A percentile compares a stretch with the other conserved stretches of the same genome.
Evolutionary conservation across 345 rosid species (phyloP).

Genomic region (Linum trigynum): DNA sequence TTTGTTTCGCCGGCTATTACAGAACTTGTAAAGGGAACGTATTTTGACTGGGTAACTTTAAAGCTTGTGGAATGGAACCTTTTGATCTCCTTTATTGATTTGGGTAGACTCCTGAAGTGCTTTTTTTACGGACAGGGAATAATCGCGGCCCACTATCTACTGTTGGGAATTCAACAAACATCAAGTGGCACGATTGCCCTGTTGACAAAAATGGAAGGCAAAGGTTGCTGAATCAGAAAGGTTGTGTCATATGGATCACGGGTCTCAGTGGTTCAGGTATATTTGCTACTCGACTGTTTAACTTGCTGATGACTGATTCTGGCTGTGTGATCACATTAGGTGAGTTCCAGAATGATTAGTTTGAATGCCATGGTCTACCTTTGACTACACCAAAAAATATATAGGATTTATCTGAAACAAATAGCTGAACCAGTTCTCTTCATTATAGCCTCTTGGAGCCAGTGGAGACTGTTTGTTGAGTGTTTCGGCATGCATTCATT

Average conservation of each 20-base stretch:
- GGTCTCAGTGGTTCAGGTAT: constrained; percentile 27
- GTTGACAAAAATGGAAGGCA: constrained; percentile 17
- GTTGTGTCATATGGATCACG: constrained; percentile 26
- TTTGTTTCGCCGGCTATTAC: too few relatives aligned
- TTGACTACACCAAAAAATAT: too few relatives aligned
- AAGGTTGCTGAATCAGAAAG: constrained; percentile 19
- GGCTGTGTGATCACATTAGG: too few relatives aligned
- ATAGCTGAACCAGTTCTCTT: too few relatives aligned
- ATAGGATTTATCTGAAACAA: too few relatives aligned
- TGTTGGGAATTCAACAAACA: constrained; percentile 21
- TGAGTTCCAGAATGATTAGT: too few relatives aligned
- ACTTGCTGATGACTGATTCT: not conserved
- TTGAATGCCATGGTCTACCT: too few relatives aligned
- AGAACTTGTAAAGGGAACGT: not conserved
- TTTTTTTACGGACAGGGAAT: constrained; percentile 9
- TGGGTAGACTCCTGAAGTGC: not conserved
- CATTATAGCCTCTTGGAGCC: too few relatives aligned
- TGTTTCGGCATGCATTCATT: too few relatives aligned
- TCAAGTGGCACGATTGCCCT: constrained; percentile 21
- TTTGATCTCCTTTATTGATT: not conserved
- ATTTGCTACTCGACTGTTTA: not conserved
- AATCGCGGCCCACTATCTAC: constrained; percentile 5
- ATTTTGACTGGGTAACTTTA: not conserved
- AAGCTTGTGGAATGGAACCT: not conserved
- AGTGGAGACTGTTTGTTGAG: too few relatives aligned